A percentile compares a stretch with the other conserved stretches of the same genome.
Evolutionary conservation across 768 basidiomycete species (phyloP).

Genomic region (Dacryopinax primogenitus): DNA sequence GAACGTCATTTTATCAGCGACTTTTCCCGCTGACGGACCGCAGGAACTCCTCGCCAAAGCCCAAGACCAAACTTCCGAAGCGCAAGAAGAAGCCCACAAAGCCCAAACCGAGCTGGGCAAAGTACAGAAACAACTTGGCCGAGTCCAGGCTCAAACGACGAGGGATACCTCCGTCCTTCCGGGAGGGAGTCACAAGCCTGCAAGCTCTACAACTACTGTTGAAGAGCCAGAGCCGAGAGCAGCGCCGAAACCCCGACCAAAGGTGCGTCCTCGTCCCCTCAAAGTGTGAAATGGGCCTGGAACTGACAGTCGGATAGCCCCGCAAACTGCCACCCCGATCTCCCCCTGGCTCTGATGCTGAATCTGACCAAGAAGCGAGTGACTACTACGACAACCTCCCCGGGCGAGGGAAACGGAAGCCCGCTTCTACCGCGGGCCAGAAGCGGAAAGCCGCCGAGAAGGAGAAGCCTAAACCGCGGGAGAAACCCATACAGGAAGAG

Average conservation of each 20-base stretch:
- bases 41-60: not conserved
- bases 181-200: not conserved
- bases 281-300: too few relatives aligned
- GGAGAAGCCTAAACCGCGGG: not conserved
- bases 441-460: not conserved
- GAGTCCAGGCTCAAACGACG: not conserved
- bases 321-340: not conserved
- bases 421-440: not conserved
- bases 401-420: not conserved
- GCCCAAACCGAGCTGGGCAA: not conserved
- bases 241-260: not conserved
- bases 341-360: not conserved
- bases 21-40: not conserved
- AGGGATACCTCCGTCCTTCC: not conserved
- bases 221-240: not conserved
- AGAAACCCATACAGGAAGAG: not conserved
- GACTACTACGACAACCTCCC: not conserved
- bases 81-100: not conserved
- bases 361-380: not conserved
- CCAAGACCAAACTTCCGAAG: not conserved
- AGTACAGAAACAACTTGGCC: not conserved
- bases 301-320: not conserved
- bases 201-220: not conserved
- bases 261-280: too few relatives aligned
- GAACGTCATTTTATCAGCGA: not conserved